These are phyloP conservation scores for Penicillium sp. DNA, from an alignment of 2,329 filamentous ascomycete species.

Conservation along the genomic window DNA sequence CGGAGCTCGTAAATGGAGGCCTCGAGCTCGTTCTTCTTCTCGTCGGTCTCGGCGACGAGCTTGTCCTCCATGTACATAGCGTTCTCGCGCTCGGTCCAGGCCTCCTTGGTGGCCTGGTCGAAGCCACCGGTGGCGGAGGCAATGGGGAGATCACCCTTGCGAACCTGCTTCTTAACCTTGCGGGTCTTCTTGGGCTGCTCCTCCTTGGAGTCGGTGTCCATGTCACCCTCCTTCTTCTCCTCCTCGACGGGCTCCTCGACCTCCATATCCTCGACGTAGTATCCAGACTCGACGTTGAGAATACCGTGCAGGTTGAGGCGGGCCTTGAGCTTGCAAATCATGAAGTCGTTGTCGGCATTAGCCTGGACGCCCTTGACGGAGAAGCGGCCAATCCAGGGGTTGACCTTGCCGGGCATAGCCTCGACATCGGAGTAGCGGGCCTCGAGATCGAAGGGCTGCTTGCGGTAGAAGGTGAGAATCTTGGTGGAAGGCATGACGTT, in stretches of 20 bases:
- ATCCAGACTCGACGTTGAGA: constrained; percentile 92
- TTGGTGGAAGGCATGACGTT: constrained; percentile 98
- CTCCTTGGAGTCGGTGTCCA: constrained; percentile 74
- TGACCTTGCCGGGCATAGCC: constrained; percentile 79
- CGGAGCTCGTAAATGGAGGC: constrained; percentile 95
- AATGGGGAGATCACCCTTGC: constrained; percentile 92
- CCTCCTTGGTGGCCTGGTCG: constrained; percentile 64
- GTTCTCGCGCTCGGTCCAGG: constrained; percentile 76
- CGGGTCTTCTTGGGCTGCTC: constrained; percentile 77
- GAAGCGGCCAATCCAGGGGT: constrained; percentile 95
- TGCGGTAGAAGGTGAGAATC: constrained; percentile 98
- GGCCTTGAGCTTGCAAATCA: constrained; percentile 99
- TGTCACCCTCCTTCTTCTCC: constrained; percentile 64
- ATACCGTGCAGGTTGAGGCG: constrained; percentile 95
- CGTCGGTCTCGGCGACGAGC: constrained; percentile 94
- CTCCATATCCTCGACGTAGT: constrained; percentile 97
- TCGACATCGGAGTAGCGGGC: constrained; percentile 89
- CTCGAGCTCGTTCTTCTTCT: constrained; percentile 99
- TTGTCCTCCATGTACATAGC: constrained; percentile 98
- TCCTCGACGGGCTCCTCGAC: constrained; percentile 89
- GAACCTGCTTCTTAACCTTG: constrained; percentile 99
- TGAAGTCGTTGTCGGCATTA: constrained; percentile 91
- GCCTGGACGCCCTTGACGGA: constrained; percentile 97
- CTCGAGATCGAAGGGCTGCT: constrained; percentile 95
- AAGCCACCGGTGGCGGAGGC: constrained; percentile 78